Evolutionary conservation across 306 rosid species (phyloP).

Genomic region (Malus fusca): DNA sequence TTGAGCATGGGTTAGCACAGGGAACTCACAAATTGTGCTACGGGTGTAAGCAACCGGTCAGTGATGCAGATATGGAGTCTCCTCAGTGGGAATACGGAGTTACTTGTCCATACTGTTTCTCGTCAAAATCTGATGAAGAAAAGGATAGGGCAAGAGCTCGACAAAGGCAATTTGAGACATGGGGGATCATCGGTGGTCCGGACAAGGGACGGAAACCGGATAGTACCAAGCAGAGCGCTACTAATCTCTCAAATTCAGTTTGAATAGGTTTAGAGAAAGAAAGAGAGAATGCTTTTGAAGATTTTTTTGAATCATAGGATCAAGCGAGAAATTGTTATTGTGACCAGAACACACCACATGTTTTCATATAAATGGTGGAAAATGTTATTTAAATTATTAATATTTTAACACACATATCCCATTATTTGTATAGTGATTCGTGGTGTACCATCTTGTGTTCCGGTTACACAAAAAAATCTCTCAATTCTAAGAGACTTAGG

Average conservation of each 20-base stretch:
- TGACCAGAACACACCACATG: accelerated
- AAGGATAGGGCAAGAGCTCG: slow-evolving; percentile 94
- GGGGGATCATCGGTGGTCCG: slow-evolving; percentile 94
- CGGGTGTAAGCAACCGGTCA: slow-evolving; percentile 92
- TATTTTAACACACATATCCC: too few species aligned
- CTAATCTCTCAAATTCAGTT: slow-evolving; percentile 44
- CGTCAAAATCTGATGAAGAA: slow-evolving; percentile 70
- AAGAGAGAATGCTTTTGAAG: too few species aligned
- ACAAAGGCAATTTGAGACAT: slow-evolving; percentile 74
- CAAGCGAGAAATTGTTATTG: too few species aligned
- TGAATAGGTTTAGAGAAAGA: background rate
- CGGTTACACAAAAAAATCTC: too few species aligned
- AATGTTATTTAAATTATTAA: too few species aligned
- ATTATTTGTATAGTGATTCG: too few species aligned
- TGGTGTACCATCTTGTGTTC: accelerated
- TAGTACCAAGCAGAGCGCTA: slow-evolving; percentile 10
- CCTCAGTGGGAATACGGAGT: slow-evolving; percentile 75
- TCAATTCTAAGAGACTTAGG: too few species aligned
- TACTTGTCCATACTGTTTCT: slow-evolving; percentile 69
- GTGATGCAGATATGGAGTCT: slow-evolving; percentile 82
- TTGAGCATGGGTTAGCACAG: slow-evolving; percentile 76
- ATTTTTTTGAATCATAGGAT: too few species aligned
- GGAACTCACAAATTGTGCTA: slow-evolving; percentile 93
- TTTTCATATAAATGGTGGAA: too few species aligned
- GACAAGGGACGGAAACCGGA: slow-evolving; percentile 58